phyloP scores from a whole-genome alignment of 257 asterid species.

The Orobanche coerulescens region DNA sequence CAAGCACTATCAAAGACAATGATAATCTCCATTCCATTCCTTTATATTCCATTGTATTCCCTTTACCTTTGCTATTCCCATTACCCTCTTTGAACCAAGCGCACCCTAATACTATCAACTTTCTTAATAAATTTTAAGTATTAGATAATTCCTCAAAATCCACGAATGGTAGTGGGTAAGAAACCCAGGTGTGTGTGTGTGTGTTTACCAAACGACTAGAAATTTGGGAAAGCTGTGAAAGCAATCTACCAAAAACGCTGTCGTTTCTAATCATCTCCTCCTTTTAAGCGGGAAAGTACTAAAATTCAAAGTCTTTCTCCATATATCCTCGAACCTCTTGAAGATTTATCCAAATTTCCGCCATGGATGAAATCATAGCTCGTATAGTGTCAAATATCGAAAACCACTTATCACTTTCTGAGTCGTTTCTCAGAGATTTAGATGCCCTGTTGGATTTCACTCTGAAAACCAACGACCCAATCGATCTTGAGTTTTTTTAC shows the following conservation, averaged over 20 bases:
- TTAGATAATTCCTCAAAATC: too few species aligned
- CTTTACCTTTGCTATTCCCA: too few species aligned
- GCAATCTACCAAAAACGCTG: background rate
- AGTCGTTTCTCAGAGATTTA: conserved; percentile 39
- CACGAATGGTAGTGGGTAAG: too few species aligned
- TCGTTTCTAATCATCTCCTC: background rate
- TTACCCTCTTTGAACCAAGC: too few species aligned
- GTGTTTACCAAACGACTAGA: too few species aligned
- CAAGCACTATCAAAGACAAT: too few species aligned
- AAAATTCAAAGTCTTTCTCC: conserved; percentile 36
- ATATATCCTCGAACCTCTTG: background rate
- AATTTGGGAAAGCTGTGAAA: too few species aligned
- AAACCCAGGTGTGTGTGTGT: too few species aligned
- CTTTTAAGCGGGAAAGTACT: conserved; percentile 41
- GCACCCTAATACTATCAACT: too few species aligned
- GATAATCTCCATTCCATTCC: too few species aligned
- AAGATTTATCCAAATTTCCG: conserved; percentile 17
- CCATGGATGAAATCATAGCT: conserved; percentile 61
- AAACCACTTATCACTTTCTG: conserved; percentile 41
- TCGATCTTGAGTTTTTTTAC: conserved; percentile 45
- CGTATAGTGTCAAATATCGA: conserved; percentile 52
- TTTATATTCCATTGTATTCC: too few species aligned
- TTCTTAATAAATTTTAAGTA: too few species aligned
- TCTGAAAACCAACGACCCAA: conserved; percentile 41
- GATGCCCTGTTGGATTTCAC: conserved; percentile 55